These are phyloP conservation scores for Gonapodya sp. DNA, from an alignment of 192 early-diverging fungal genomes.

Conservation along the genomic window DNA sequence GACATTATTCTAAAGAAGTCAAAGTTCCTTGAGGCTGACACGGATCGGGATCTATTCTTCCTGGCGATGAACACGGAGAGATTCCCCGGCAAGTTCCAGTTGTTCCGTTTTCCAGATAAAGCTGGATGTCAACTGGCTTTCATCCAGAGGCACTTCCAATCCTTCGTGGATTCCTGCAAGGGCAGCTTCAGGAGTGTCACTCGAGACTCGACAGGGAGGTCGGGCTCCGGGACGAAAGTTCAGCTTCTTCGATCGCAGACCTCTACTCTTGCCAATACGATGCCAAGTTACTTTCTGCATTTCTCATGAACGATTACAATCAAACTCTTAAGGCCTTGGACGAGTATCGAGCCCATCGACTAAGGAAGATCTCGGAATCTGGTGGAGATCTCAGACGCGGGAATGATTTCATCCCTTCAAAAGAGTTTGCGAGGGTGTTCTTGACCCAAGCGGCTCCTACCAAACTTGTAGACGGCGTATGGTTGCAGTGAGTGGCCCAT, in stretches of 20 bases:
- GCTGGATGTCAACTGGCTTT: too few relatives aligned
- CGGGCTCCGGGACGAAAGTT: neutral
- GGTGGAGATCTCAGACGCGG: neutral
- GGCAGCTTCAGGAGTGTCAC: neutral
- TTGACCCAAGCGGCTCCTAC: neutral
- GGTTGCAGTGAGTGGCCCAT: neutral
- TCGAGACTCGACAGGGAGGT: neutral
- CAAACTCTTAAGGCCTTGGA: neutral
- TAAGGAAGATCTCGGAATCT: neutral
- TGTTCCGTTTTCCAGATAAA: too few relatives aligned
- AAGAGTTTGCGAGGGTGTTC: neutral
- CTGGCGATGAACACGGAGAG: neutral
- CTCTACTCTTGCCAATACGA: neutral
- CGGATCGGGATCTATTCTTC: neutral
- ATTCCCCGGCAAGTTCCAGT: too few relatives aligned
- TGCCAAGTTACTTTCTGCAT: neutral
- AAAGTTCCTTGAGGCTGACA: neutral
- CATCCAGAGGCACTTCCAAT: neutral
- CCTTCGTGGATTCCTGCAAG: neutral
- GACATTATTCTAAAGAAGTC: too few relatives aligned
- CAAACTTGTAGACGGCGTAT: neutral
- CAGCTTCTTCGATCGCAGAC: neutral
- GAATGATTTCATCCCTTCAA: neutral
- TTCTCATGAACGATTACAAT: neutral
- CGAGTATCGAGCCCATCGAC: neutral